phyloP scores from a whole-genome alignment of 345 rosid genomes.

The Carallia brachiata region DNA sequence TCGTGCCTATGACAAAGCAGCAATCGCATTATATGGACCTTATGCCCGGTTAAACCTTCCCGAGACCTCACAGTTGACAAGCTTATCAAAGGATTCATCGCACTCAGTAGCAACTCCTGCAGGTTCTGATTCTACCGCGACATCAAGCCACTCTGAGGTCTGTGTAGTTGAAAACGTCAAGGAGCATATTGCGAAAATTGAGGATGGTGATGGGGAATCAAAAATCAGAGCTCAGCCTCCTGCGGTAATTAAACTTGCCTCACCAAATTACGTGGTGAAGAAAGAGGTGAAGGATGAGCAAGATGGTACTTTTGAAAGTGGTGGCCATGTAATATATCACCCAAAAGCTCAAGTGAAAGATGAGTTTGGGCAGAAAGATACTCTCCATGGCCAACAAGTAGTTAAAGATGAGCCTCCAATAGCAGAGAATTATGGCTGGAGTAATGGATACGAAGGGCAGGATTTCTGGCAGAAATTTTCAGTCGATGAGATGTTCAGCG shows the following conservation, averaged over 20 bases:
- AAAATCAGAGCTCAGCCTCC: not conserved
- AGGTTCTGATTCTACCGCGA: slow-evolving; percentile 28
- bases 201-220: slow-evolving; percentile 26
- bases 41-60: slow-evolving; percentile 63
- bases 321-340: slow-evolving; percentile 8
- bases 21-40: slow-evolving; percentile 61
- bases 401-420: slow-evolving; percentile 5
- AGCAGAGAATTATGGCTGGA: slow-evolving; percentile 26
- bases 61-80: not conserved
- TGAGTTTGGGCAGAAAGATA: not conserved
- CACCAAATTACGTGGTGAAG: not conserved
- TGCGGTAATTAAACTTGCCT: not conserved
- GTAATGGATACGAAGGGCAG: slow-evolving; percentile 8
- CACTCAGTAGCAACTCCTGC: slow-evolving; percentile 19
- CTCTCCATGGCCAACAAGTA: not conserved
- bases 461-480: slow-evolving; percentile 19
- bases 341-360: slow-evolving; percentile 8
- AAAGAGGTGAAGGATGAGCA: slow-evolving; percentile 16
- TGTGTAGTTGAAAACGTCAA: slow-evolving; percentile 30
- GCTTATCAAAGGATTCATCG: not conserved
- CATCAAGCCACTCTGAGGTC: slow-evolving; percentile 47
- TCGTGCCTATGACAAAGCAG: slow-evolving; percentile 81
- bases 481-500: slow-evolving; percentile 52
- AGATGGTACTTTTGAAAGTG: not conserved
- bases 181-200: slow-evolving; percentile 14